Percentiles rank a stretch among this genome's conserved stretches.
phyloP scores from a whole-genome alignment of 169 alveolate species.

The Plasmodium ovale region DNA sequence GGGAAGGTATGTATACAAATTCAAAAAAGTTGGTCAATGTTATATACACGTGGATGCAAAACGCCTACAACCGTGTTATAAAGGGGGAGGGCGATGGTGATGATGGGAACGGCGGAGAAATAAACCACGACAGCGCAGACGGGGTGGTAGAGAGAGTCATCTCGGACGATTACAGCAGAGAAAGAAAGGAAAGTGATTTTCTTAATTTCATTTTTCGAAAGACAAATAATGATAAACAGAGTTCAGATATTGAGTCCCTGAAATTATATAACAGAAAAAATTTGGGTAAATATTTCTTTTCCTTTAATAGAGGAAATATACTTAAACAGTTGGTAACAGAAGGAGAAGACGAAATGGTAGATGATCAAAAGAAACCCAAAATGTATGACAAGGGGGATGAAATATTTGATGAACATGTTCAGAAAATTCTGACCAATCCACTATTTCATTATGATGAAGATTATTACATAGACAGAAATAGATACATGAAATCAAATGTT shows the following conservation, averaged over 20 bases:
- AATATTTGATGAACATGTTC: constrained; percentile 4
- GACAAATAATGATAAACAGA: neutral
- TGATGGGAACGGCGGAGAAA: neutral
- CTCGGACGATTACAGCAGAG: constrained; percentile 13
- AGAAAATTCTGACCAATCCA: neutral
- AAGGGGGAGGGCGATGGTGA: neutral
- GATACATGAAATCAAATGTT: constrained; percentile 71
- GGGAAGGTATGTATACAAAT: constrained; percentile 1
- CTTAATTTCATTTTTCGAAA: constrained; percentile 16
- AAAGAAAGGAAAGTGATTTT: constrained; percentile 8
- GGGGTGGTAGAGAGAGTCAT: constrained; percentile 21
- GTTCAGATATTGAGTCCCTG: constrained; percentile 12
- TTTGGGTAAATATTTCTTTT: constrained; percentile 54
- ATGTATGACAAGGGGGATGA: neutral
- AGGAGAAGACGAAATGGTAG: constrained; percentile 55
- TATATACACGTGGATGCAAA: constrained; percentile 62
- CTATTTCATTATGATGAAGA: constrained; percentile 29
- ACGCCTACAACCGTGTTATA: neutral
- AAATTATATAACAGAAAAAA: constrained; percentile 70
- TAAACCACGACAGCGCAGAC: neutral
- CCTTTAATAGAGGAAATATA: constrained; percentile 62
- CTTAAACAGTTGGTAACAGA: constrained; percentile 69
- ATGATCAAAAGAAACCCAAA: neutral
- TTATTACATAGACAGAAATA: constrained; percentile 28
- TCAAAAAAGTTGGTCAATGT: constrained; percentile 58